Evolutionary conservation across 1,284 basidiomycete species (phyloP).

Genomic region (Ustilago nuda): DNA sequence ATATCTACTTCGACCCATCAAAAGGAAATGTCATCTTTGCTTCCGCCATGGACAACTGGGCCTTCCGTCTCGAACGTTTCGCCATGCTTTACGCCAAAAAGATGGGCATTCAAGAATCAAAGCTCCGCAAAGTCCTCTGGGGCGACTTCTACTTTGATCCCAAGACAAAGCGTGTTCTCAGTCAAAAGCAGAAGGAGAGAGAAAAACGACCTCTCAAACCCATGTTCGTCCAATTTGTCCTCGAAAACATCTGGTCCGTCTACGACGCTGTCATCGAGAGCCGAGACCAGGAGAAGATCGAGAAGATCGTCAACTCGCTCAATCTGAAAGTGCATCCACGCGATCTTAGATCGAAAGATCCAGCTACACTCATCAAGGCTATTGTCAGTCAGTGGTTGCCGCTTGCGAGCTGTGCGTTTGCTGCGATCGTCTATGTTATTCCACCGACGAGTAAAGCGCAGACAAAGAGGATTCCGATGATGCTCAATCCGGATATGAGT

Average conservation of each 20-base stretch:
- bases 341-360: constrained; percentile 92
- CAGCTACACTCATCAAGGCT: constrained; percentile 81
- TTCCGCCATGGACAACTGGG: constrained; percentile 97
- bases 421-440: constrained; percentile 89
- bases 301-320: constrained; percentile 87
- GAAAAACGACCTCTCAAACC: constrained; percentile 82
- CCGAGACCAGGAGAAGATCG: constrained; percentile 75
- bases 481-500: constrained; percentile 84
- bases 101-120: constrained; percentile 89
- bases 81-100: constrained; percentile 92
- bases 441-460: constrained; percentile 89
- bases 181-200: constrained; percentile 83
- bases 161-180: constrained; percentile 92
- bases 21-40: constrained; percentile 97
- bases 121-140: constrained; percentile 90
- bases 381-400: constrained; percentile 98
- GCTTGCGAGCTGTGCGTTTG: constrained; percentile 90
- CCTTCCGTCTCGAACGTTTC: constrained; percentile 93
- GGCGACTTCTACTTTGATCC: constrained; percentile 98
- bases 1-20: constrained; percentile 96
- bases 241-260: constrained; percentile 97
- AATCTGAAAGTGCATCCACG: constrained; percentile 86
- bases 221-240: constrained; percentile 96
- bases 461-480: constrained; percentile 84
- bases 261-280: constrained; percentile 73